A percentile compares a stretch with the other conserved stretches of the same genome.
Evolutionary conservation across 768 basidiomycete genomes (phyloP).

Genomic region (Scleroderma bovista): DNA sequence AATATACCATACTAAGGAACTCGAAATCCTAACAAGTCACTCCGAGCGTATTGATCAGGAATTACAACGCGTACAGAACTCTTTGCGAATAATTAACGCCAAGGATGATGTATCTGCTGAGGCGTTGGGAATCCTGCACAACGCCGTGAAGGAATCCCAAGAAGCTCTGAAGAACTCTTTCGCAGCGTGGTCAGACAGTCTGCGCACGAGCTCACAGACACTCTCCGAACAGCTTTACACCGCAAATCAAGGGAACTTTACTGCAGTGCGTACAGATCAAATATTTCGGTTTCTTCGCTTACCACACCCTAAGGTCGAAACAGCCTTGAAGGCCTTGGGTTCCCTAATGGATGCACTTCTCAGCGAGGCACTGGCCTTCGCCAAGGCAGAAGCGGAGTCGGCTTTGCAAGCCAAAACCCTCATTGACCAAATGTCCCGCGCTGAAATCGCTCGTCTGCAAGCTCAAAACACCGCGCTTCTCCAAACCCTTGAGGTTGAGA

Average conservation of each 20-base stretch:
- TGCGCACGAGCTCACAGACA: slow-evolving; percentile 44
- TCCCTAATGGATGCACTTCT: slow-evolving; percentile 57
- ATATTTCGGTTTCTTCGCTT: not conserved
- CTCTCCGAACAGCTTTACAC: slow-evolving; percentile 44
- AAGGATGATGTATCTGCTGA: slow-evolving; percentile 52
- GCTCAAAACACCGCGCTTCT: slow-evolving; percentile 65
- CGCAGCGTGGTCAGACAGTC: slow-evolving; percentile 47
- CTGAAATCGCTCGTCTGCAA: slow-evolving; percentile 57
- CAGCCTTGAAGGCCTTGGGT: slow-evolving; percentile 52
- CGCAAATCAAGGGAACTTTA: slow-evolving; percentile 40
- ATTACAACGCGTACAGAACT: slow-evolving; percentile 46
- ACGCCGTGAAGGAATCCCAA: slow-evolving; percentile 46
- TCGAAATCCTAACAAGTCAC: slow-evolving; percentile 44
- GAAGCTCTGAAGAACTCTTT: slow-evolving; percentile 49
- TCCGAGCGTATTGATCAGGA: slow-evolving; percentile 55
- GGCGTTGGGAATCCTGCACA: slow-evolving; percentile 44
- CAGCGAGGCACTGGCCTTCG: slow-evolving; percentile 50
- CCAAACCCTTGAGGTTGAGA: slow-evolving; percentile 61
- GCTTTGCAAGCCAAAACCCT: slow-evolving; percentile 45
- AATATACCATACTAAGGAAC: slow-evolving; percentile 50
- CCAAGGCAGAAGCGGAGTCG: slow-evolving; percentile 49
- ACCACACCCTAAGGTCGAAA: slow-evolving; percentile 39
- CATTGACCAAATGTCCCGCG: slow-evolving; percentile 39
- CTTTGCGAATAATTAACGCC: slow-evolving; percentile 48
- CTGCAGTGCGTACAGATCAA: slow-evolving; percentile 30